phyloP scores from a whole-genome alignment of 139 green algal genomes.

The Chlamydomonas applanata region DNA sequence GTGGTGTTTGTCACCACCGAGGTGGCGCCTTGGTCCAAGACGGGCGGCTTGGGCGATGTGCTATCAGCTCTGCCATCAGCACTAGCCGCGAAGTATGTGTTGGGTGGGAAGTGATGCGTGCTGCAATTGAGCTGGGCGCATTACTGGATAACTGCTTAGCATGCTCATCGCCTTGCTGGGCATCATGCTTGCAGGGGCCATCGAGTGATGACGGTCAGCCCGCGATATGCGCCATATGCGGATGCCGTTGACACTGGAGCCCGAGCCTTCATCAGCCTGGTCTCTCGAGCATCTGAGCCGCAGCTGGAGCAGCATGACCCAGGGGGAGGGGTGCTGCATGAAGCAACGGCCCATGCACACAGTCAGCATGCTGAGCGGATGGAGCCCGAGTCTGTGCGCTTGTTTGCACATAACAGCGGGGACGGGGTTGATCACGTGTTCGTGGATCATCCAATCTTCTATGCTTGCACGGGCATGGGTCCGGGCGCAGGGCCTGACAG shows the following conservation, averaged over 20 bases:
- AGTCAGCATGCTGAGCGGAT: neutral
- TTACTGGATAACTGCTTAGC: neutral
- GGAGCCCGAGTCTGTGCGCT: neutral
- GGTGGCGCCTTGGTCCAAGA: slow-evolving; percentile 77
- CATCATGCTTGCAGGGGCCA: slow-evolving; percentile 53
- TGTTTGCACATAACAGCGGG: neutral
- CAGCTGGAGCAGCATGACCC: neutral
- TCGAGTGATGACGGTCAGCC: slow-evolving; percentile 81
- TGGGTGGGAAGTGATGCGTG: slow-evolving; percentile 26
- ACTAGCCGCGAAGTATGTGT: slow-evolving; percentile 38
- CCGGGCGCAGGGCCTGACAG: too few relatives aligned
- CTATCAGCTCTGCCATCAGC: slow-evolving; percentile 61
- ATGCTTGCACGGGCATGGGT: too few relatives aligned
- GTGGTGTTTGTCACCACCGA: slow-evolving; percentile 87
- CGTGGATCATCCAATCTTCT: slow-evolving; percentile 77
- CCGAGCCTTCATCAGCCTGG: slow-evolving; percentile 50
- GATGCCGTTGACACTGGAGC: slow-evolving; percentile 59
- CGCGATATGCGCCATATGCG: slow-evolving; percentile 61
- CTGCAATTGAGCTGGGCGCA: neutral
- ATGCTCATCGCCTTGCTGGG: neutral
- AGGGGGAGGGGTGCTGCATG: neutral
- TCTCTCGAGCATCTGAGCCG: neutral
- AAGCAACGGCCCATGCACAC: neutral
- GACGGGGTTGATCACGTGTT: slow-evolving; percentile 76
- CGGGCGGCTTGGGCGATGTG: slow-evolving; percentile 83